Evolutionary conservation across 495 filamentous ascomycete species (phyloP), one percentile per base, ranked within the genome.

Genomic region (Penicillium pancosmium): DNA sequence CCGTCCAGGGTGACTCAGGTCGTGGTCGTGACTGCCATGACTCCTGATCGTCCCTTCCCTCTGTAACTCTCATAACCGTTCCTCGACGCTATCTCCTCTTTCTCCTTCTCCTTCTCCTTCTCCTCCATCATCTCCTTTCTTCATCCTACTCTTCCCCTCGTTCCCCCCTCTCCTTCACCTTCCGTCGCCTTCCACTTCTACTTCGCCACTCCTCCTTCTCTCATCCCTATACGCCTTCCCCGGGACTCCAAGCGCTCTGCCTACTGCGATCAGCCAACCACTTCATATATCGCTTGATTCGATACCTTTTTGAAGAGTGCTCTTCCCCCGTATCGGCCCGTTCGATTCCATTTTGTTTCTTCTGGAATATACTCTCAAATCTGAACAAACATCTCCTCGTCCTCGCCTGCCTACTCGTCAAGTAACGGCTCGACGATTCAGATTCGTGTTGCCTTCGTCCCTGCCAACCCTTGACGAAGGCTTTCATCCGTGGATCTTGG

Each of bases 51-150:
- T 16, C 41, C n/a, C 41, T 18, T 21, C 15, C 41, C 15, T 40
- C 36, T 10, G 5, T 27, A 27, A 48, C 46, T 48, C 8, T n/a
- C 9, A 3, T 15, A 23, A 19, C 27, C 51, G 15, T n/a, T 40
- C 27, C 65, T 62, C 72, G 68, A 66, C 59, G 67, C 64, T 66
- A 68, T 56, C 70, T 68, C 68, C 59, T 76, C 68, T 69, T 63
- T 67, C 59, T 75, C 63, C 57, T 67, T 69, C 60, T 60, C 57
- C 71, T 23, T 23, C 23, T 62, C 69, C 57, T 64, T 54, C 59
- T 56, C 57, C 65, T 63, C 57, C 59, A 49, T 67, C n/a, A 49
- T 44, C 63, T 60, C 48, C 34, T 47, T 57, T 50, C 49, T 51
- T 34, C 57, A 48, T 64, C 40, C 52, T 51, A 18, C 54, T 60